These are phyloP conservation scores for Cladophialophora yegresii DNA, from an alignment of 2,329 filamentous ascomycete genomes.

Conservation along the genomic window DNA sequence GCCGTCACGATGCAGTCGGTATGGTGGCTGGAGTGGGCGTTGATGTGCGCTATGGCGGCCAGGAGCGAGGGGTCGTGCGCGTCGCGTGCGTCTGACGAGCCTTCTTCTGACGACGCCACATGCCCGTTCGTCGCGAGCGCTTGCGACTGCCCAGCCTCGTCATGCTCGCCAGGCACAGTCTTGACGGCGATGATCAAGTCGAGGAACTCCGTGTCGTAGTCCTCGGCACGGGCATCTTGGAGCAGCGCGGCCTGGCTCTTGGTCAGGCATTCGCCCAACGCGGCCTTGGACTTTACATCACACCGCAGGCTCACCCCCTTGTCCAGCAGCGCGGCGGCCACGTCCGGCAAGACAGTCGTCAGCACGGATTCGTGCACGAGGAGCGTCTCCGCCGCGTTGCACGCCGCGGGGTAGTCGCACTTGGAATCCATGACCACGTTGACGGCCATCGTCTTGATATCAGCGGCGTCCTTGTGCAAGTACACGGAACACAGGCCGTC, in stretches of 20 bases:
- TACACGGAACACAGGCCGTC: slow-evolving; percentile 90
- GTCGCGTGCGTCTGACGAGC: neutral
- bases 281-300: slow-evolving; percentile 68
- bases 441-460: slow-evolving; percentile 63
- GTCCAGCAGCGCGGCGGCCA: slow-evolving; percentile 71
- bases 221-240: slow-evolving; percentile 65
- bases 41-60: slow-evolving; percentile 83
- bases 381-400: slow-evolving; percentile 90
- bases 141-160: too few relatives aligned
- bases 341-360: slow-evolving; percentile 64
- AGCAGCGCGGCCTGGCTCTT: slow-evolving; percentile 53
- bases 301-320: slow-evolving; percentile 83
- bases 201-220: slow-evolving; percentile 89
- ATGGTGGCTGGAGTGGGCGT: slow-evolving; percentile 87
- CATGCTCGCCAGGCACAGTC: slow-evolving; percentile 60
- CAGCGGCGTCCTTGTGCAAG: slow-evolving; percentile 75
- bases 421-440: slow-evolving; percentile 87
- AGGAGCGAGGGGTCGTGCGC: slow-evolving; percentile 52
- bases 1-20: slow-evolving; percentile 87
- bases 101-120: neutral
- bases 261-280: slow-evolving; percentile 56
- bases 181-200: slow-evolving; percentile 82
- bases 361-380: slow-evolving; percentile 76
- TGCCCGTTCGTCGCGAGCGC: neutral
- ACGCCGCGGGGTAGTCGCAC: slow-evolving; percentile 90